Evolutionary conservation across 768 basidiomycete species (phyloP).

Genomic region (Amanita molliuscula): DNA sequence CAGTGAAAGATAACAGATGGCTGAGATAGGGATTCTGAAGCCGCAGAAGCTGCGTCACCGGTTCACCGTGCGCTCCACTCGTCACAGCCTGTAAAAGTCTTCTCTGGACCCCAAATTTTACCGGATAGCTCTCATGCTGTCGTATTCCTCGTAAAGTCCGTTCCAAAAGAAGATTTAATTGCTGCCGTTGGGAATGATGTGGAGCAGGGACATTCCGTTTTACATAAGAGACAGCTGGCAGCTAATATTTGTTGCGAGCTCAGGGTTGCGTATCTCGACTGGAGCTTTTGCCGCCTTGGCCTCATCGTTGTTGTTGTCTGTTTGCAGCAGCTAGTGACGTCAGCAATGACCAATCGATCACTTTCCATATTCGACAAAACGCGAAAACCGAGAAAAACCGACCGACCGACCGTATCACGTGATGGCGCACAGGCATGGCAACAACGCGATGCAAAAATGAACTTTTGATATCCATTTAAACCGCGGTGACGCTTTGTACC

Average conservation of each 20-base stretch:
- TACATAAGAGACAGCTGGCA: no score
- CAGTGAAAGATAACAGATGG: background rate
- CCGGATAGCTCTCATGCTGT: background rate
- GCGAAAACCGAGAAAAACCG: no score
- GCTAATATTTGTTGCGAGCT: no score
- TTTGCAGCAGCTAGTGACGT: background rate
- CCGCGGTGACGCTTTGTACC: no score
- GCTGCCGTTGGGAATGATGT: background rate
- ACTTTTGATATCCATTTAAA: no score
- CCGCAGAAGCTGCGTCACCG: background rate
- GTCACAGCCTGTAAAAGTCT: background rate
- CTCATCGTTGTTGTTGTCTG: background rate
- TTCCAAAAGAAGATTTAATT: background rate
- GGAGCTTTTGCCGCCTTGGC: no score
- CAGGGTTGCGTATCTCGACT: no score
- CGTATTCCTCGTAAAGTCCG: background rate
- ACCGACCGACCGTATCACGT: background rate
- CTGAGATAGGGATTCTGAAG: background rate
- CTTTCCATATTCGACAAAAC: conserved; percentile 1
- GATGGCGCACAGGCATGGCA: background rate
- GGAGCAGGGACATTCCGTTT: background rate
- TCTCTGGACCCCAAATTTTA: background rate
- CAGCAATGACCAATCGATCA: background rate
- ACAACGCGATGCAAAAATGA: no score
- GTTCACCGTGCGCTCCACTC: background rate